phyloP scores from a whole-genome alignment of 192 early-diverging fungal species.

The Chytriomyces sp. region DNA sequence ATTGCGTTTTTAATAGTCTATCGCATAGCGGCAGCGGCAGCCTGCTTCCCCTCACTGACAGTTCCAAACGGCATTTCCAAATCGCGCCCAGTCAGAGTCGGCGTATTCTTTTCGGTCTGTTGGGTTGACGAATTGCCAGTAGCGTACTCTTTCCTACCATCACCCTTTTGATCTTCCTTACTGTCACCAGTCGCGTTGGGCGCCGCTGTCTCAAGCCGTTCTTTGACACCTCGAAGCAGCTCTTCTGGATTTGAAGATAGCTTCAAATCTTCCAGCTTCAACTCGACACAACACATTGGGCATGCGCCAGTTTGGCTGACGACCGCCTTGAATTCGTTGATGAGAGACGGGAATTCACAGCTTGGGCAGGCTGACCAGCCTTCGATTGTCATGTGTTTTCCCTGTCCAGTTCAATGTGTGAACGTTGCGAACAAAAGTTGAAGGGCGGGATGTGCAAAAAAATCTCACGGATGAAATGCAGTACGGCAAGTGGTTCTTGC shows the following conservation, averaged over 20 bases:
- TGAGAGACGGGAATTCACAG: constrained; percentile 57
- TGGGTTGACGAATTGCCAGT: not conserved
- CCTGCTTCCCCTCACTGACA: constrained; percentile 14
- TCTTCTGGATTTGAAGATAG: constrained; percentile 21
- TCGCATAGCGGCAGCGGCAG: constrained; percentile 9
- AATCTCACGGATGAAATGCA: constrained; percentile 62
- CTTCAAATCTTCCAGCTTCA: constrained; percentile 8
- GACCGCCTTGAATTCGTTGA: constrained; percentile 44
- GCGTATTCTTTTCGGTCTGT: not conserved
- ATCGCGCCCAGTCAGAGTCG: not conserved
- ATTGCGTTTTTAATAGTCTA: not conserved
- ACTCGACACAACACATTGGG: constrained; percentile 53
- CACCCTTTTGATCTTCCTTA: not conserved
- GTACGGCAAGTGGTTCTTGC: constrained; percentile 66
- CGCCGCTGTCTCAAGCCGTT: constrained; percentile 8
- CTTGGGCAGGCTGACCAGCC: constrained; percentile 58
- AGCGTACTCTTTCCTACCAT: constrained; percentile 8
- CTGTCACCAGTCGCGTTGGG: not conserved
- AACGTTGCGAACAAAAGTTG: constrained; percentile 4
- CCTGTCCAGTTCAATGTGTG: constrained; percentile 37
- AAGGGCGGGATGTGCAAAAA: not conserved
- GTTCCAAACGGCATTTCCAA: constrained; percentile 19
- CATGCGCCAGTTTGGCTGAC: constrained; percentile 48
- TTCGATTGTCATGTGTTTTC: constrained; percentile 56
- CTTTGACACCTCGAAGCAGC: constrained; percentile 33